Evolutionary conservation across 148 eudicot species (phyloP).

Genomic region (Amaranthus cruentus): DNA sequence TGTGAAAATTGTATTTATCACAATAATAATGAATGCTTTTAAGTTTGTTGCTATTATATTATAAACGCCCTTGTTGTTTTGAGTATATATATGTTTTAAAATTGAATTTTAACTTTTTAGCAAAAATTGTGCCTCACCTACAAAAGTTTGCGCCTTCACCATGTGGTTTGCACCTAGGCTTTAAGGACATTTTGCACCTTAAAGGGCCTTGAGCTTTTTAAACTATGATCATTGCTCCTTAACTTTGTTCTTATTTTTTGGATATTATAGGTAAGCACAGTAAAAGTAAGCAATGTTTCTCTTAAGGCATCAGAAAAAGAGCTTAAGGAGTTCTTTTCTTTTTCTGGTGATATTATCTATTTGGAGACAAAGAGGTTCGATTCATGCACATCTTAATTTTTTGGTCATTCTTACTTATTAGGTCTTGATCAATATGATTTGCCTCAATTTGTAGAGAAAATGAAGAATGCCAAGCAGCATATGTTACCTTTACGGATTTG

Average conservation of each 20-base stretch:
- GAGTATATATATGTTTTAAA: too few species aligned
- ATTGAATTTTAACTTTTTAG: too few species aligned
- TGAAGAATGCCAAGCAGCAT: conserved; percentile 64
- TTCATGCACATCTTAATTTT: conserved; percentile 1
- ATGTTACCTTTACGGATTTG: conserved; percentile 82
- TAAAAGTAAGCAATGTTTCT: conserved; percentile 83
- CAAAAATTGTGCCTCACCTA: too few species aligned
- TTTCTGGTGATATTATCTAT: conserved; percentile 83
- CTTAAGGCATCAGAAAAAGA: conserved; percentile 67
- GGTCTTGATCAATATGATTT: conserved; percentile 10
- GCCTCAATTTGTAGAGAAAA: conserved; percentile 46
- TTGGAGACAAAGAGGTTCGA: conserved; percentile 72
- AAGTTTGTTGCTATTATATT: too few species aligned
- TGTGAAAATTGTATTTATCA: too few species aligned
- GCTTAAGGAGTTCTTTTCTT: conserved; percentile 82
- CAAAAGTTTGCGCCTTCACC: too few species aligned
- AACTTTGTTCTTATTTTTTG: not conserved
- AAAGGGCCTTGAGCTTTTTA: too few species aligned
- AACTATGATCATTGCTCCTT: not conserved
- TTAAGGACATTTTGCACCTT: too few species aligned
- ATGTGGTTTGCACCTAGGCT: too few species aligned
- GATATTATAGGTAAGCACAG: conserved; percentile 49
- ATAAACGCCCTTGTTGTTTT: too few species aligned
- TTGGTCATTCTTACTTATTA: not conserved
- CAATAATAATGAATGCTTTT: too few species aligned